Evolutionary conservation across 192 early-diverging fungal genomes (phyloP).

Genomic region (Coemansia sp.): DNA sequence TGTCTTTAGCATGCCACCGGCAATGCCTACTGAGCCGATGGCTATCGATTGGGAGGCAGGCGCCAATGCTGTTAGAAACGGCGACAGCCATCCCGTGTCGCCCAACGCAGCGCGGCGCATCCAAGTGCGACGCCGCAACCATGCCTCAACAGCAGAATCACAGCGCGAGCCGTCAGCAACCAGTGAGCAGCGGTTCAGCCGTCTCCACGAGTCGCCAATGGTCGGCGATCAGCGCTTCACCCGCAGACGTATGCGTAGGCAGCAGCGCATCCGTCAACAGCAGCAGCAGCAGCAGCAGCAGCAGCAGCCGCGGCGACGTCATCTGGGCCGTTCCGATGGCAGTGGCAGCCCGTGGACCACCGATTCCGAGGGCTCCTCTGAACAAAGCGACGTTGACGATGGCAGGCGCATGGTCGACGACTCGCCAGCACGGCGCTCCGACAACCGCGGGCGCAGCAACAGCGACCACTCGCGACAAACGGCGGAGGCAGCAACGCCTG

Average conservation of each 20-base stretch:
- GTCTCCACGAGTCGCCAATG: slow-evolving; percentile 13
- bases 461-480: not conserved
- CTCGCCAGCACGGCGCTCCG: slow-evolving; percentile 6
- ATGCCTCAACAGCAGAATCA: not conserved
- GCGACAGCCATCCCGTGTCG: slow-evolving; percentile 31
- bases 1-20: slow-evolving; percentile 34
- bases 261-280: slow-evolving; percentile 6
- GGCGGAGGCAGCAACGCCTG: not conserved
- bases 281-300: slow-evolving; percentile 12
- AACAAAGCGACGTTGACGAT: not conserved
- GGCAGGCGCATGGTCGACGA: not conserved
- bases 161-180: slow-evolving; percentile 2
- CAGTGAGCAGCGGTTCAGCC: not conserved
- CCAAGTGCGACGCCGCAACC: slow-evolving; percentile 11
- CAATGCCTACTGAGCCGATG: slow-evolving; percentile 3
- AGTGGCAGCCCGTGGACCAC: slow-evolving; percentile 24
- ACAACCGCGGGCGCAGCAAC: slow-evolving; percentile 1
- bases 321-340: slow-evolving; percentile 11
- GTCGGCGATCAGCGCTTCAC: slow-evolving; percentile 18
- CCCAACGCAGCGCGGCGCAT: slow-evolving; percentile 32
- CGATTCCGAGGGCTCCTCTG: slow-evolving; percentile 11
- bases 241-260: slow-evolving; percentile 10
- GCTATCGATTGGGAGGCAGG: slow-evolving; percentile 19
- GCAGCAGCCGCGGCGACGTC: not conserved
- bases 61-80: not conserved